phyloP scores from a whole-genome alignment of 768 basidiomycete genomes.

The Psilocybe cyanescens region DNA sequence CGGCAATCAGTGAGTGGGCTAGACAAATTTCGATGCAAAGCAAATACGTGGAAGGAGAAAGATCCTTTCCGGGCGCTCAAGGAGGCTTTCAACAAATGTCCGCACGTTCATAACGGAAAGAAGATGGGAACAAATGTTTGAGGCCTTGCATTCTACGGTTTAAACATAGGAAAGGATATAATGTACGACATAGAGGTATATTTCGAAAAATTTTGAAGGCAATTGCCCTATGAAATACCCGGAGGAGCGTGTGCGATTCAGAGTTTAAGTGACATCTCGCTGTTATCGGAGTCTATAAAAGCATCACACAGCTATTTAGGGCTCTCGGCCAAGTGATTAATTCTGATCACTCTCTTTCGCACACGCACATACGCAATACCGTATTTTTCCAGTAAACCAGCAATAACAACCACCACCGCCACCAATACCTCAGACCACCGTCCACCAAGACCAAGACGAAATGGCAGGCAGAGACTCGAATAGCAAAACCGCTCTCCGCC shows the following conservation, averaged over 20 bases:
- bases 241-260: not conserved
- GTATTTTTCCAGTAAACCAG: not conserved
- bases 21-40: not conserved
- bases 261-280: not conserved
- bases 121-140: not conserved
- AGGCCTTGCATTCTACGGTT: too few relatives aligned
- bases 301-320: not conserved
- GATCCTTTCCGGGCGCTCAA: not conserved
- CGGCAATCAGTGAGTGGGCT: too few relatives aligned
- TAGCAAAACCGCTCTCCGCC: constrained; percentile 75
- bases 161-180: not conserved
- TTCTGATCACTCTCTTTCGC: not conserved
- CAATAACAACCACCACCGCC: not conserved
- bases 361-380: constrained; percentile 1
- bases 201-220: not conserved
- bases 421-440: not conserved
- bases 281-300: constrained; percentile 1
- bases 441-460: not conserved
- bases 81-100: not conserved
- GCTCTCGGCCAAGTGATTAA: not conserved
- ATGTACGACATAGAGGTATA: not conserved
- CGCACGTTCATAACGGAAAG: constrained; percentile 1
- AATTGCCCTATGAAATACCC: not conserved
- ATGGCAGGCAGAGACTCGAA: constrained; percentile 42
- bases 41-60: not conserved